Base-by-base conservation (phyloP, 176 grass and related monocot species). In the Cocos nucifera region DNA sequence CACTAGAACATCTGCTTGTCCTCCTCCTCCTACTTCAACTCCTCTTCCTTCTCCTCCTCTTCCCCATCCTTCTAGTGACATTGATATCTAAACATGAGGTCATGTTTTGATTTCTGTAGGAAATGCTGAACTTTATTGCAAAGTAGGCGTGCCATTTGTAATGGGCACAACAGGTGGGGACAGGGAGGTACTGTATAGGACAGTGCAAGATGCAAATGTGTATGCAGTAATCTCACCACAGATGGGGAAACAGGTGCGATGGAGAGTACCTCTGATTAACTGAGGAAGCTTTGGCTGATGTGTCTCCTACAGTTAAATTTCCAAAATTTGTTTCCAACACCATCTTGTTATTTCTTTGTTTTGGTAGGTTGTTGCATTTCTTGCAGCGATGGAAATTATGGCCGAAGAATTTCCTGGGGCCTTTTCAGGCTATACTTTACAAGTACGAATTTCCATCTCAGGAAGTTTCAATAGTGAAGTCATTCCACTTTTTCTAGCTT, bases 91-190 rank as follows among this genome's bases (percentile, higher is more conserved):
- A 23, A 19, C 21, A 48, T 57, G 53, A 53, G 35, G 35, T 12
- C 1, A 44, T 19, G 20, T 70, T 20, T 73, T 75, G 52, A 17
- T 48, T 79, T 67, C 32, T 82, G 54, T 54, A 87, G 91, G 15
- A 59, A 91, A 92, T 66, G 79, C 81, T 53, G 81, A 98, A 19
- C 73, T 92, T 70, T 97, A 92, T 67, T 92, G 93, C 79, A 88
- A 98, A 51, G 54, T 92, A 63, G 87, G 93, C 55, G 78, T 98
- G 61, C 81, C 87, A 27, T 98, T 92, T 92, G 81, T 98, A 48
- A 88, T 98, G 93, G 93, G 84, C 61, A 98, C 93, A 80, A 88
- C 84, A 64, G 93, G 87, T 10, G 93, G 87, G 64, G 63, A 98
- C 49, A 75, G 51, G 56, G n/a, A 81, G 50, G 57, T 75, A 70